A percentile compares a stretch with the other conserved stretches of the same genome.
Conservation (phyloP, 73 alveolate genomes). For the Stentor coeruleus region DNA sequence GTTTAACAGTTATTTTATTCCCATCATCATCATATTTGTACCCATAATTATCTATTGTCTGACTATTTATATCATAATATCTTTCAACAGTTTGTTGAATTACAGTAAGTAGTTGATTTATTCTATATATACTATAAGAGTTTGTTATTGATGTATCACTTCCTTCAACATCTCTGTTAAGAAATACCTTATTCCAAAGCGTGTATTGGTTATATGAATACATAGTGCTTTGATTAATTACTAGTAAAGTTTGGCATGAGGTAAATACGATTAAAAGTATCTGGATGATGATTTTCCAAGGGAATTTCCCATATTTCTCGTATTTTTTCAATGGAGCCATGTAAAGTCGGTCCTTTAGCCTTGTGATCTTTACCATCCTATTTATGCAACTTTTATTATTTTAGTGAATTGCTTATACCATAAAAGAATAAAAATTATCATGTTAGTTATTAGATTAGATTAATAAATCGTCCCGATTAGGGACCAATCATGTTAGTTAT, state of each 20-base stretch:
- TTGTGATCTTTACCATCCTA: background rate
- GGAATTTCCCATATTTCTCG: slow-evolving; percentile 18
- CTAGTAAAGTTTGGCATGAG: background rate
- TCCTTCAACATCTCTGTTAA: slow-evolving; percentile 1
- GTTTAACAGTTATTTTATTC: background rate
- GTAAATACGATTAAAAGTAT: background rate
- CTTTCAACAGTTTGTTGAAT: background rate
- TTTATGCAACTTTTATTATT: no score
- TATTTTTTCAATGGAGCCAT: slow-evolving; percentile 10
- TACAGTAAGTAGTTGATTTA: background rate
- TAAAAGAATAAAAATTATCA: no score
- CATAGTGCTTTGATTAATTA: background rate
- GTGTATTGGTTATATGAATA: slow-evolving; percentile 9
- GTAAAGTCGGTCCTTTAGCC: slow-evolving; percentile 8
- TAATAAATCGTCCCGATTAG: no score
- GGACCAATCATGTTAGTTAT: no score
- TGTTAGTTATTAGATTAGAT: no score
- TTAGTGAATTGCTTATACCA: no score
- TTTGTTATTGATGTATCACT: background rate
- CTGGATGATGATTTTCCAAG: background rate
- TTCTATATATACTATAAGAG: background rate
- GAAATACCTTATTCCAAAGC: background rate
- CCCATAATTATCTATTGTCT: slow-evolving; percentile 5
- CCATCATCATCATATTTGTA: background rate
- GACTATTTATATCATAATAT: background rate